phyloP scores from a whole-genome alignment of 1,139 yeast species.

The Yamadazyma triangularis region DNA sequence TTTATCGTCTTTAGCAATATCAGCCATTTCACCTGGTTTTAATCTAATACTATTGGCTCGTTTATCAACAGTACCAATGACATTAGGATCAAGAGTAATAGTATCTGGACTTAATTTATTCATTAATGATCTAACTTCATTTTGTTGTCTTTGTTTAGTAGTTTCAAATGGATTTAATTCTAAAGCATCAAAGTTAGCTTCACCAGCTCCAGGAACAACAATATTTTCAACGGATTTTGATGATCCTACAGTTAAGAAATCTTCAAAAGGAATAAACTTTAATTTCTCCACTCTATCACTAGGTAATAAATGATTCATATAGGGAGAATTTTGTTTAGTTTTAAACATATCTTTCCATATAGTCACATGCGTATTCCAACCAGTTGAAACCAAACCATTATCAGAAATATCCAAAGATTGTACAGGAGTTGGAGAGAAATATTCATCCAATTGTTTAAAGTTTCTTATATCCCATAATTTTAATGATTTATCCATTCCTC shows the following conservation, averaged over 20 bases:
- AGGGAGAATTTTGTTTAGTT: conserved; percentile 65
- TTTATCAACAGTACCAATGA: conserved; percentile 80
- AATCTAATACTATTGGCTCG: conserved; percentile 61
- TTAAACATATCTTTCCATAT: conserved; percentile 75
- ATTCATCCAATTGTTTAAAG: conserved; percentile 69
- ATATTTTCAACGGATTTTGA: conserved; percentile 70
- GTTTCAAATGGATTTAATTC: conserved; percentile 93
- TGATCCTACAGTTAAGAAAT: conserved; percentile 88
- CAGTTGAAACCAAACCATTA: conserved; percentile 78
- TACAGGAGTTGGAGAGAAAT: conserved; percentile 83
- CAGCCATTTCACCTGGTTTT: conserved; percentile 55
- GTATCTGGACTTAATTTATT: conserved; percentile 92
- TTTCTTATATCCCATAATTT: conserved; percentile 94
- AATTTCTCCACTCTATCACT: conserved; percentile 67
- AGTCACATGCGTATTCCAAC: conserved; percentile 95
- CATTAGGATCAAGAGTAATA: conserved; percentile 84
- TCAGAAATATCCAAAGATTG: conserved; percentile 78
- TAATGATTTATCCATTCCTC: conserved; percentile 80
- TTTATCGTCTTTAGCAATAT: conserved; percentile 36
- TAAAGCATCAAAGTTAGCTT: conserved; percentile 93
- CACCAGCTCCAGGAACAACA: conserved; percentile 96
- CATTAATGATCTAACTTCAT: conserved; percentile 79
- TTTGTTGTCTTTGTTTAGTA: conserved; percentile 89
- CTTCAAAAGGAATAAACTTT: conserved; percentile 91
- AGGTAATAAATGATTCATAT: conserved; percentile 85